A percentile compares a stretch with the other conserved stretches of the same genome.
Conservation (phyloP, 495 filamentous ascomycete genomes). For the Podospora conica region DNA sequence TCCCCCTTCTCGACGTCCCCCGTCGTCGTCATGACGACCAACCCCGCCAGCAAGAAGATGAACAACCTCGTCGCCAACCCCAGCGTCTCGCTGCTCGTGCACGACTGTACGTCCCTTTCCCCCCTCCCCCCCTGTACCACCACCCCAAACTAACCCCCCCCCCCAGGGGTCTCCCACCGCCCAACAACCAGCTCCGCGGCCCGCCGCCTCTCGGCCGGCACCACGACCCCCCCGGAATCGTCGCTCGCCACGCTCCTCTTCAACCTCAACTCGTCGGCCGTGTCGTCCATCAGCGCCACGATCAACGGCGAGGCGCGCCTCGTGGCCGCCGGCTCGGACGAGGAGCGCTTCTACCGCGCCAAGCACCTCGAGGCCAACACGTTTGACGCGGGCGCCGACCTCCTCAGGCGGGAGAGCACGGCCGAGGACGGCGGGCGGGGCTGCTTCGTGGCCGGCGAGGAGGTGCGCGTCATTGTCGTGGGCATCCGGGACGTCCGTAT, state of each 20-base stretch:
- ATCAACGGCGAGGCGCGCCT: slow-evolving; percentile 80
- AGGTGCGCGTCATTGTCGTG: slow-evolving; percentile 70
- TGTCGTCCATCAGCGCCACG: slow-evolving; percentile 88
- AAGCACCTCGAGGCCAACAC: slow-evolving; percentile 89
- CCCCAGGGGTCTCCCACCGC: slow-evolving; percentile 76
- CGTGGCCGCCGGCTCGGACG: slow-evolving; percentile 62
- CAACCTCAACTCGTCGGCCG: slow-evolving; percentile 80
- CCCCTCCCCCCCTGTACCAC: neutral
- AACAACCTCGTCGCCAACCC: slow-evolving; percentile 82
- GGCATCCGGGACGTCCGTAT: slow-evolving; percentile 67
- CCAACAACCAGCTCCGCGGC: slow-evolving; percentile 69
- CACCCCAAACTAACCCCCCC: neutral
- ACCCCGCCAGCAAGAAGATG: slow-evolving; percentile 82
- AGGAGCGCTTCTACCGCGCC: slow-evolving; percentile 75
- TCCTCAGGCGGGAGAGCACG: slow-evolving; percentile 35
- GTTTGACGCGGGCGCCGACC: slow-evolving; percentile 51
- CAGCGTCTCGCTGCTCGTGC: slow-evolving; percentile 87
- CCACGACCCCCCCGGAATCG: slow-evolving; percentile 46
- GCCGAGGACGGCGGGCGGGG: slow-evolving; percentile 45
- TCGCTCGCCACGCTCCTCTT: slow-evolving; percentile 75
- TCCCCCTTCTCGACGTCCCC: slow-evolving; percentile 65
- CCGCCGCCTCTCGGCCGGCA: slow-evolving; percentile 50
- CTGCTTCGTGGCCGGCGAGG: slow-evolving; percentile 61
- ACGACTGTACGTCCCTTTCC: slow-evolving; percentile 61
- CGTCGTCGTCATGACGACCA: slow-evolving; percentile 89